Conservation (phyloP, 2,329 filamentous ascomycete genomes). For the Emericellopsis atlantica region DNA sequence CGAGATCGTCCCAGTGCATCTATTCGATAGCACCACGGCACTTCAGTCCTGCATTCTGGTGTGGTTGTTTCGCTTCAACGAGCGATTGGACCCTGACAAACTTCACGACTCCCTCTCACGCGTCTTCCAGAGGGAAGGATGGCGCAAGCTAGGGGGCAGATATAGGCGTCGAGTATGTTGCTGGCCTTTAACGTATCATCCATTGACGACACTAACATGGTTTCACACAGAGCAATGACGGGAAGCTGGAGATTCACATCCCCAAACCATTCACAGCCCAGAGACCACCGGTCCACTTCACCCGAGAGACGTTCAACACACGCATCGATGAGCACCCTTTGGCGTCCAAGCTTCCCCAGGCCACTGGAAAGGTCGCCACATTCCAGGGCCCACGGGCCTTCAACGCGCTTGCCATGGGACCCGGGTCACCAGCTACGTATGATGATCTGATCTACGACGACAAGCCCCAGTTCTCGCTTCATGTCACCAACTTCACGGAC, state of each 20-base stretch:
- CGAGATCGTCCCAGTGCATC: constrained; percentile 2
- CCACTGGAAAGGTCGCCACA: background rate
- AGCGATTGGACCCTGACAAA: constrained; percentile 10
- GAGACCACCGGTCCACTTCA: constrained; percentile 24
- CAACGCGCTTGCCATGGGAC: background rate
- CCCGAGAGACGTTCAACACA: constrained; percentile 18
- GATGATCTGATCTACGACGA: constrained; percentile 26
- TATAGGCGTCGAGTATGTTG: constrained; percentile 8
- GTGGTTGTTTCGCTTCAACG: constrained; percentile 10
- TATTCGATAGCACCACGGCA: background rate
- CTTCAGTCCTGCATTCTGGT: constrained; percentile 1
- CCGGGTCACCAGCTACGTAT: constrained; percentile 10
- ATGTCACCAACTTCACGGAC: constrained; percentile 33
- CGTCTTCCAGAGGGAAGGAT: constrained; percentile 8
- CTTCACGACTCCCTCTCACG: constrained; percentile 7
- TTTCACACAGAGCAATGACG: constrained; percentile 1
- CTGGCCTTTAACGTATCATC: background rate
- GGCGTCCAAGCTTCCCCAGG: constrained; percentile 6
- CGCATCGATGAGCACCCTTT: constrained; percentile 24
- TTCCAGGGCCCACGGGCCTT: background rate
- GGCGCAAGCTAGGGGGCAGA: constrained; percentile 12
- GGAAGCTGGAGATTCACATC: constrained; percentile 16
- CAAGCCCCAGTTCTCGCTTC: constrained; percentile 29
- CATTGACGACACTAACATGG: background rate
- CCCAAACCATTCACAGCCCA: constrained; percentile 12